Conservation (phyloP, 139 green algal genomes). For the Haematococcus lacustris region DNA sequence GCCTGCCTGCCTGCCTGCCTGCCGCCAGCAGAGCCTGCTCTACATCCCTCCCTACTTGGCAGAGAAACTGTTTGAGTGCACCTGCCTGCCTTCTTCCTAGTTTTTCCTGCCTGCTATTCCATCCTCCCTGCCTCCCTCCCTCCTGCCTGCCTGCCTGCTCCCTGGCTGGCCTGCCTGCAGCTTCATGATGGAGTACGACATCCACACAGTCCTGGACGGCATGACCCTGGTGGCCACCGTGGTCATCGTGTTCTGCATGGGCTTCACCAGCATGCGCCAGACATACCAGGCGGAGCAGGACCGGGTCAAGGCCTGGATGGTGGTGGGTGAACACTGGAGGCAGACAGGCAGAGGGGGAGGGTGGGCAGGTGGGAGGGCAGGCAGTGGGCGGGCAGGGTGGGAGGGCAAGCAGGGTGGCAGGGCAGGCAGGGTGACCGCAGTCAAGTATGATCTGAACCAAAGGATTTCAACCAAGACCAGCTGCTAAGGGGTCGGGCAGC, state of each 20-base stretch:
- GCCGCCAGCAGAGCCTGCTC: too few species aligned
- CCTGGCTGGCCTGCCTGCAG: slow-evolving; percentile 40
- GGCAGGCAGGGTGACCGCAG: background rate
- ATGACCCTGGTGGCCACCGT: slow-evolving; percentile 79
- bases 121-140: too few species aligned
- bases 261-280: slow-evolving; percentile 40
- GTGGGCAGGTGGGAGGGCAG: background rate
- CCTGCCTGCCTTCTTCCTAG: too few species aligned
- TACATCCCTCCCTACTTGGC: too few species aligned
- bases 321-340: slow-evolving; percentile 57
- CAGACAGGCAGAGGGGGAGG: too few species aligned
- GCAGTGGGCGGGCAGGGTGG: background rate
- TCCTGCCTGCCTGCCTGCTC: too few species aligned
- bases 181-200: slow-evolving; percentile 99
- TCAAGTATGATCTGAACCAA: too few species aligned
- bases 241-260: slow-evolving; percentile 83
- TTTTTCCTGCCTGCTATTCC: too few species aligned
- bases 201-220: slow-evolving; percentile 93
- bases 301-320: slow-evolving; percentile 60
- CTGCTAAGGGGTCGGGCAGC: too few species aligned
- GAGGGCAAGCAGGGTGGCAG: background rate
- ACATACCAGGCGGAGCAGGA: slow-evolving; percentile 90
- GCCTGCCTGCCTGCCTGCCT: too few species aligned
- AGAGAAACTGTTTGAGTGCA: too few species aligned
- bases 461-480: too few species aligned